These are phyloP conservation scores for Colletotrichum endophyticum DNA, from an alignment of 2,329 filamentous ascomycete species.

Conservation along the genomic window DNA sequence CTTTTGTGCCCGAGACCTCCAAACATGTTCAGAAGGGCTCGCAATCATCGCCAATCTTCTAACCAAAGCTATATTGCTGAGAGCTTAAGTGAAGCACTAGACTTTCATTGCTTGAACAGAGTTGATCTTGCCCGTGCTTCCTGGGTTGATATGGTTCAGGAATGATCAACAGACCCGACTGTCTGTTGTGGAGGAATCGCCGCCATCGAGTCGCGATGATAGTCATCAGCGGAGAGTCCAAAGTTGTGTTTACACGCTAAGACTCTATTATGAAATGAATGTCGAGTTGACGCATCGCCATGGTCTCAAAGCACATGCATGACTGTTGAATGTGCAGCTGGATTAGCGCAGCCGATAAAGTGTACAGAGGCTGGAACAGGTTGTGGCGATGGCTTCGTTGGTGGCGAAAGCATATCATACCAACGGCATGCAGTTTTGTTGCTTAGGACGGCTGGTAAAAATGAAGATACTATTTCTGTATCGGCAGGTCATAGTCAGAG, in stretches of 20 bases:
- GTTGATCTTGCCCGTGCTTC: neutral
- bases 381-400: neutral
- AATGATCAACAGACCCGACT: neutral
- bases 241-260: neutral
- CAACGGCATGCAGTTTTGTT: fast-evolving
- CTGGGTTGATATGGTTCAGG: neutral
- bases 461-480: neutral
- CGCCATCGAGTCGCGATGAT: neutral
- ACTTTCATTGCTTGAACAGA: neutral
- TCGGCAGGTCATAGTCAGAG: neutral
- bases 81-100: neutral
- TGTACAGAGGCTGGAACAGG: neutral
- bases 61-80: neutral
- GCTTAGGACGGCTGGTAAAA: fast-evolving
- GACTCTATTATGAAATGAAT: neutral
- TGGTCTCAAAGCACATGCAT: neutral
- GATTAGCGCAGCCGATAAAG: neutral
- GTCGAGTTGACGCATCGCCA: neutral
- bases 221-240: neutral
- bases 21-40: neutral
- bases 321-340: neutral
- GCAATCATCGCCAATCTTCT: neutral
- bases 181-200: neutral
- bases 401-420: fast-evolving
- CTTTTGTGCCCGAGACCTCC: neutral